Conservation (phyloP, 208 protist species). For the Trypanosoma melophagium region DNA sequence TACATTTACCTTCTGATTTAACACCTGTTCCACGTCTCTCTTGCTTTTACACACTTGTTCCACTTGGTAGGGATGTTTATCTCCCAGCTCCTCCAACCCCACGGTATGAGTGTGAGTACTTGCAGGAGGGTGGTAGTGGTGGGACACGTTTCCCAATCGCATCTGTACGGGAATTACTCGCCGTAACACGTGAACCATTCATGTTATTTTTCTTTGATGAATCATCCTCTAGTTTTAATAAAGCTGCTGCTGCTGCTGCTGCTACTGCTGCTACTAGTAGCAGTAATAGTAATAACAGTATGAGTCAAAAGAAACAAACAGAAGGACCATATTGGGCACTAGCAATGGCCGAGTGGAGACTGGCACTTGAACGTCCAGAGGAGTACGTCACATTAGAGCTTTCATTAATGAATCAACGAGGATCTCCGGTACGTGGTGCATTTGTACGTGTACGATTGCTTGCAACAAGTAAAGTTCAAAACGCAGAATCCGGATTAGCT, state of each 20-base stretch:
- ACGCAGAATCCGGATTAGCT: not conserved
- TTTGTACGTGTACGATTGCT: slow-evolving; percentile 58
- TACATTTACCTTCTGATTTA: slow-evolving; percentile 59
- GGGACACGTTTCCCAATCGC: slow-evolving; percentile 44
- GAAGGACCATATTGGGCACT: slow-evolving; percentile 61
- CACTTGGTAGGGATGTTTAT: slow-evolving; percentile 54
- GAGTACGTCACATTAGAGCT: slow-evolving; percentile 42
- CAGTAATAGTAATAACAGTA: not conserved
- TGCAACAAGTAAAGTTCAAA: slow-evolving; percentile 32
- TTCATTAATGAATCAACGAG: slow-evolving; percentile 54
- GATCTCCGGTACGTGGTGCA: slow-evolving; percentile 42
- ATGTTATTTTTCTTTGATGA: slow-evolving; percentile 82
- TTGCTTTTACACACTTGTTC: slow-evolving; percentile 69
- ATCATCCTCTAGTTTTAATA: slow-evolving; percentile 22
- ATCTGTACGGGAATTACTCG: slow-evolving; percentile 42
- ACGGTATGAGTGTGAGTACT: slow-evolving; percentile 66
- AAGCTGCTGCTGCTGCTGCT: too few species aligned
- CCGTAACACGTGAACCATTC: slow-evolving; percentile 68
- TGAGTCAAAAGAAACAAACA: not conserved
- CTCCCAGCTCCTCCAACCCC: slow-evolving; percentile 63
- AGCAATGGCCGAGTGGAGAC: slow-evolving; percentile 67
- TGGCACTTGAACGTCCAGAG: slow-evolving; percentile 48
- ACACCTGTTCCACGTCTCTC: slow-evolving; percentile 61
- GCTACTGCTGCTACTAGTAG: too few species aligned
- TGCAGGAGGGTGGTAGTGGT: slow-evolving; percentile 23